These are phyloP conservation scores for Starmera amethionina DNA, from an alignment of 805 yeast genomes.

Conservation along the genomic window DNA sequence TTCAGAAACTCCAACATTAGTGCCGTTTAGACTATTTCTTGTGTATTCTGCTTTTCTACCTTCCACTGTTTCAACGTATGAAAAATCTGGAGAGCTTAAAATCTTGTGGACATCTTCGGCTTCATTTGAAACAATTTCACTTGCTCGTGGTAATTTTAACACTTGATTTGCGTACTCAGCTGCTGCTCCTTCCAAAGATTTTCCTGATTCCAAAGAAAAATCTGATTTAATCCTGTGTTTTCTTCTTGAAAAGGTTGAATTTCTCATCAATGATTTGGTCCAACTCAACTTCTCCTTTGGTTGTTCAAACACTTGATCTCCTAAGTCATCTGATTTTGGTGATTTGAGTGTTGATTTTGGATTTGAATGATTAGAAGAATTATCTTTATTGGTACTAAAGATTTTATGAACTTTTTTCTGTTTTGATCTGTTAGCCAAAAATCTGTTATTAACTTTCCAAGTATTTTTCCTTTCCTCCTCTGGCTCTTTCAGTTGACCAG, in stretches of 20 bases:
- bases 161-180: conserved; percentile 9
- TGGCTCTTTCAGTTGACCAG: background rate
- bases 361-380: background rate
- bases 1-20: too few relatives aligned
- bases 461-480: background rate
- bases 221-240: background rate
- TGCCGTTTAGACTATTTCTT: background rate
- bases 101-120: conserved; percentile 7
- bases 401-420: conserved; percentile 9
- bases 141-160: conserved; percentile 4
- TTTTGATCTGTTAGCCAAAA: conserved; percentile 5
- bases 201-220: conserved; percentile 16
- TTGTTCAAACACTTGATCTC: background rate
- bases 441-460: conserved; percentile 8
- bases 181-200: conserved; percentile 12
- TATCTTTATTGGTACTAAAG: conserved; percentile 7
- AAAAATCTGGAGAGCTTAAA: too few relatives aligned
- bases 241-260: background rate
- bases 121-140: conserved; percentile 2
- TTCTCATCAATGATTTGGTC: conserved; percentile 2
- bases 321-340: background rate
- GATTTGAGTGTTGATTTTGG: background rate
- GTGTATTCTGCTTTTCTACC: too few relatives aligned
- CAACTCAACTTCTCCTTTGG: conserved; percentile 3
- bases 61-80: too few relatives aligned